A percentile compares a stretch with the other conserved stretches of the same genome.
These are phyloP conservation scores for Camelina sativa DNA, from an alignment of 345 rosid species.

Conservation along the genomic window DNA sequence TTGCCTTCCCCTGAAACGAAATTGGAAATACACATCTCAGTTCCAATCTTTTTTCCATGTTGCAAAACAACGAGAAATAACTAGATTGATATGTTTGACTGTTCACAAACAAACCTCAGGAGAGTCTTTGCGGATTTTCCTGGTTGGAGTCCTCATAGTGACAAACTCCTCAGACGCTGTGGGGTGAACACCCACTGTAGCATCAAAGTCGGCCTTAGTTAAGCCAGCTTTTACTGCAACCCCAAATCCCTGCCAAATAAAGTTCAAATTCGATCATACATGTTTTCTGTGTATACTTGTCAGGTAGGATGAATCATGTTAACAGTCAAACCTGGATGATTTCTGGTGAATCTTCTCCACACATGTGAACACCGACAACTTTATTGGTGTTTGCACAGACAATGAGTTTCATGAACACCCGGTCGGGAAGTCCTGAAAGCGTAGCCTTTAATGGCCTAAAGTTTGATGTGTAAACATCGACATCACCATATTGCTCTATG, in stretches of 20 bases:
- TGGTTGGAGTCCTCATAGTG: constrained; percentile 84
- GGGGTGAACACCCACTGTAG: constrained; percentile 91
- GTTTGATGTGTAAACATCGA: constrained; percentile 85
- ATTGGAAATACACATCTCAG: constrained; percentile 5
- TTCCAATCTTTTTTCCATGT: neutral
- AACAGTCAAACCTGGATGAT: constrained; percentile 62
- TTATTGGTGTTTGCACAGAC: constrained; percentile 76
- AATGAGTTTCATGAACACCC: constrained; percentile 82
- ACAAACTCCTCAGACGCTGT: constrained; percentile 93
- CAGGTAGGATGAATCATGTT: constrained; percentile 21
- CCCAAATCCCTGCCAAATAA: constrained; percentile 76
- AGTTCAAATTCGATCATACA: neutral
- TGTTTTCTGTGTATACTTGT: neutral
- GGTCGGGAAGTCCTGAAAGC: constrained; percentile 93
- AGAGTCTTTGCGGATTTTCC: constrained; percentile 65
- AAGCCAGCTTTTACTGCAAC: constrained; percentile 94
- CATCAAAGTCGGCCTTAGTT: constrained; percentile 87
- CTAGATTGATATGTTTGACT: constrained; percentile 6
- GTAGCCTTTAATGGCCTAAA: constrained; percentile 94
- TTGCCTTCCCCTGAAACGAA: constrained; percentile 57
- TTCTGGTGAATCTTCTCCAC: constrained; percentile 95
- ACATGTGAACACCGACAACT: constrained; percentile 87
- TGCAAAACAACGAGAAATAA: neutral
- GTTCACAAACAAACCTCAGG: constrained; percentile 66
- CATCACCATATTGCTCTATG: constrained; percentile 65